Conservation (phyloP, 192 early-diverging fungal genomes). For the Umbelopsis isabellina region DNA sequence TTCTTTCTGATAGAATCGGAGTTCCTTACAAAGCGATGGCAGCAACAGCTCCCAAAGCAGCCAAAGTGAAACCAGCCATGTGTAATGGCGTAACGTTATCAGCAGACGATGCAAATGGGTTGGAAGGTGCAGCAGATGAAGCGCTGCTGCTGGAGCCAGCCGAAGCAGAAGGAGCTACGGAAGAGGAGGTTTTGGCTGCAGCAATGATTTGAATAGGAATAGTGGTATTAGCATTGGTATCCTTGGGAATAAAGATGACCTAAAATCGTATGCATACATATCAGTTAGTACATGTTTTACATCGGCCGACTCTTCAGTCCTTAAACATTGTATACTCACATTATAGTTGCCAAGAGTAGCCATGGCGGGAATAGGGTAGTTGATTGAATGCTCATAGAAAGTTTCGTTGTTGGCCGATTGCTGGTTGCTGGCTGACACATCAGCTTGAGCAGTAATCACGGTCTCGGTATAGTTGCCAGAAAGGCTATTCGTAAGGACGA, state of each 20-base stretch:
- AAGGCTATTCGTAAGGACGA: conserved; percentile 22
- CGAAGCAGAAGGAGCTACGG: conserved; percentile 5
- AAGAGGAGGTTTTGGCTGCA: conserved; percentile 23
- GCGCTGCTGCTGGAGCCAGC: conserved; percentile 13
- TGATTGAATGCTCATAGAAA: conserved; percentile 31
- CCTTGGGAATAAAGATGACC: conserved; percentile 36
- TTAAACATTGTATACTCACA: not conserved
- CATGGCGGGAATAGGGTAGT: conserved; percentile 35
- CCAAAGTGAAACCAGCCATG: conserved; percentile 25
- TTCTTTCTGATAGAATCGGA: not conserved
- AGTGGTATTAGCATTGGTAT: conserved; percentile 28
- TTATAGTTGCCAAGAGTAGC: conserved; percentile 35
- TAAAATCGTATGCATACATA: not conserved
- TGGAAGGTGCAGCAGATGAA: not conserved
- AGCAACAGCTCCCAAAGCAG: conserved; percentile 35
- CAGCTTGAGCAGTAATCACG: conserved; percentile 26
- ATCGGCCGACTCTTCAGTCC: too few relatives aligned
- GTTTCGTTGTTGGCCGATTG: conserved; percentile 27
- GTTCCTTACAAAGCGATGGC: conserved; percentile 27
- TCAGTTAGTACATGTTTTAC: not conserved
- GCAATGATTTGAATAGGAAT: conserved; percentile 33
- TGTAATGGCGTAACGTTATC: conserved; percentile 18
- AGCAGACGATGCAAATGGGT: conserved; percentile 27
- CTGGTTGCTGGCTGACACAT: conserved; percentile 24
- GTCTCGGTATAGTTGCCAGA: conserved; percentile 17